Evolutionary conservation across 495 filamentous ascomycete genomes (phyloP).

Genomic region (Podospora bellae-mahoneyi): DNA sequence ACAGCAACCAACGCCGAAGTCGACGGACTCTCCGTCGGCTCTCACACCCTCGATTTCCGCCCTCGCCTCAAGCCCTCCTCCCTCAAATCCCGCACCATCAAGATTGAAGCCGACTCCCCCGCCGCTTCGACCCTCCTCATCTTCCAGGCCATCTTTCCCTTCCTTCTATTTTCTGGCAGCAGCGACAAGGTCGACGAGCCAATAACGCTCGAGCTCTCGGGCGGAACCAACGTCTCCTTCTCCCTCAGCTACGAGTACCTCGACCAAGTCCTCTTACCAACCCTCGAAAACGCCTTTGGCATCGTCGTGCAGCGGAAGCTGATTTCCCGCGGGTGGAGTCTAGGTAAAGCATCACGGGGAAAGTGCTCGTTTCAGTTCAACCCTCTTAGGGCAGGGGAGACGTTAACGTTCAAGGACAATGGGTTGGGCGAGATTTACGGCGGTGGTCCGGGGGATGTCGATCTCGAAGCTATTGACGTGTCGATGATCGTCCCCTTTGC

Average conservation of each 20-base stretch:
- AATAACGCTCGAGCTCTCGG: conserved; percentile 60
- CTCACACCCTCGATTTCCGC: conserved; percentile 51
- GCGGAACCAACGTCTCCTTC: conserved; percentile 73
- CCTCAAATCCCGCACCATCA: conserved; percentile 39
- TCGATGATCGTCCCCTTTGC: conserved; percentile 52
- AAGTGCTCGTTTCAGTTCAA: conserved; percentile 56
- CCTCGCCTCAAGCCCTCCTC: conserved; percentile 41
- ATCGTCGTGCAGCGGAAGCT: conserved; percentile 54
- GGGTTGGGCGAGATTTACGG: background rate
- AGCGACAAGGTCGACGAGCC: conserved; percentile 35
- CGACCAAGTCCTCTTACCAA: conserved; percentile 68
- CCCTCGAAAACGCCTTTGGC: conserved; percentile 61
- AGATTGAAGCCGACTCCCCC: conserved; percentile 40
- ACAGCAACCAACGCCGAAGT: conserved; percentile 58
- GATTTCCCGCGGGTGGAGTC: conserved; percentile 63
- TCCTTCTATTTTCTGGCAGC: conserved; percentile 59
- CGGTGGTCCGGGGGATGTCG: conserved; percentile 11
- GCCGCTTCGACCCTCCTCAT: conserved; percentile 63
- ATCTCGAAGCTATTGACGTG: conserved; percentile 57
- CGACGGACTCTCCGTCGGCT: conserved; percentile 53
- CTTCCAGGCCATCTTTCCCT: conserved; percentile 79
- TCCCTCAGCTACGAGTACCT: conserved; percentile 77
- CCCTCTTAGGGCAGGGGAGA: conserved; percentile 45
- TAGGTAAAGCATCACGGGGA: conserved; percentile 55
- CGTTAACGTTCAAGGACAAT: conserved; percentile 46